Base-by-base conservation (phyloP, 441 rosid species). In the Erysimum pusillum region DNA sequence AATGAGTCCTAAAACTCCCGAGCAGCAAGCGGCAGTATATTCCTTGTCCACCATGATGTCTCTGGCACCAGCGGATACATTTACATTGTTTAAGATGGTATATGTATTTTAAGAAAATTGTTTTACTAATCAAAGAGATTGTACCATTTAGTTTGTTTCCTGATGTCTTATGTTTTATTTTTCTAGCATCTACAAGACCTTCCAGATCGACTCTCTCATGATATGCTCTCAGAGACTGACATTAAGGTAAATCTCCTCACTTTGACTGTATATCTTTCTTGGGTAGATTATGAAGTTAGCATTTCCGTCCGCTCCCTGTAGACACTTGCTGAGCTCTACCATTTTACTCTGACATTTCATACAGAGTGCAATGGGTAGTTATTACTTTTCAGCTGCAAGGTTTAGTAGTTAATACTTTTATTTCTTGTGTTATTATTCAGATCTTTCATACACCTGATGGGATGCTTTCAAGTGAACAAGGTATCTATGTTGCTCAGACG, bases 391-490 rank as follows among this genome's bases (percentile, higher is more conserved):
- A 38, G 41, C 41, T 38, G 41, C 41, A 38, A 38, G 41, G 9
- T 38, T 38, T 38, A 38, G 54, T 71, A 67, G 17, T 63, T 51
- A 3, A 31, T 54, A 62, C 63, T 58, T 18, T 46, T 11, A 15
- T 60, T 41, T 61, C 5, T 51, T 22, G 44, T 76, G 46, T 61
- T 82, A 28, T 51, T 17, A 22, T 71, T 77, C 71, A 96, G 98
- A 87, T 96, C 79, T 96, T 90, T 62, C 86, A 61, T 60, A 94
- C 98, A 54, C 97, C 98, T 68, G 97, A 91, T 75, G 98, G 98
- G 71, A 86, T 88, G 84, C 98, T 96, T 75, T 91, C 92, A 53
- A 92, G 83, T 75, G 98, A 92, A 83, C 91, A 79, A 87, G 99
- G 98, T 71, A 82, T 96, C 52, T 96, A 96, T 86, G 86, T 96